Conservation (phyloP, 306 rosid genomes). For the Castanospermum australe region DNA sequence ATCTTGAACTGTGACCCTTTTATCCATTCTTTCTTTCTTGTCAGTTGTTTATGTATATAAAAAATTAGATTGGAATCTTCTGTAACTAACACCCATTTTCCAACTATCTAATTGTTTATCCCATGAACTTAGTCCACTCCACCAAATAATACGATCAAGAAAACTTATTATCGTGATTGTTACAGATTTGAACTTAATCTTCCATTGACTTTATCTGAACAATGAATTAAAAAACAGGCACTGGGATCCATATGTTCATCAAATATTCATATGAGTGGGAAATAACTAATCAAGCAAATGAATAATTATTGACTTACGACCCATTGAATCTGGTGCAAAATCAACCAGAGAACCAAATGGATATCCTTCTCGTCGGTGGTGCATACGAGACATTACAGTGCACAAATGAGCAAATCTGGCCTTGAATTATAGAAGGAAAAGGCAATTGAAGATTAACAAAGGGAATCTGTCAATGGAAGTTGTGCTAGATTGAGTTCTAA, state of each 20-base stretch:
- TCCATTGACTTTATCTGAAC: neutral
- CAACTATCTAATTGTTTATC: conserved; percentile 1
- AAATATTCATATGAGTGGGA: no score
- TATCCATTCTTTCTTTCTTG: neutral
- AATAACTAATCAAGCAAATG: no score
- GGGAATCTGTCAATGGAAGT: neutral
- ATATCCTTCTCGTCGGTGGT: conserved; percentile 95
- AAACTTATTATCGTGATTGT: neutral
- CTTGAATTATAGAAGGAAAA: conserved; percentile 53
- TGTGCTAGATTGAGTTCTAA: neutral
- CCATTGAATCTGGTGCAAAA: conserved; percentile 91
- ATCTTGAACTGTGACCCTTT: neutral
- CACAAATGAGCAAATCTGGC: conserved; percentile 99
- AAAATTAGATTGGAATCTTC: neutral
- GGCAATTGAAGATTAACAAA: conserved; percentile 12
- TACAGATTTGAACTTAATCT: no score
- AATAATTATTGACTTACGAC: conserved; percentile 66
- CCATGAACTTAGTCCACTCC: conserved; percentile 2
- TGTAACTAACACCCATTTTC: neutral
- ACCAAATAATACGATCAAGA: neutral
- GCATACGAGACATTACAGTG: conserved; percentile 99
- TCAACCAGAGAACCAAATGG: conserved; percentile 99
- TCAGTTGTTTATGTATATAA: neutral
- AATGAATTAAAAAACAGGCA: no score
- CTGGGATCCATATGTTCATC: neutral